Evolutionary conservation across 169 alveolate genomes (phyloP), one percentile per base, ranked within the genome.

Genomic region (Plasmodium gonderi): DNA sequence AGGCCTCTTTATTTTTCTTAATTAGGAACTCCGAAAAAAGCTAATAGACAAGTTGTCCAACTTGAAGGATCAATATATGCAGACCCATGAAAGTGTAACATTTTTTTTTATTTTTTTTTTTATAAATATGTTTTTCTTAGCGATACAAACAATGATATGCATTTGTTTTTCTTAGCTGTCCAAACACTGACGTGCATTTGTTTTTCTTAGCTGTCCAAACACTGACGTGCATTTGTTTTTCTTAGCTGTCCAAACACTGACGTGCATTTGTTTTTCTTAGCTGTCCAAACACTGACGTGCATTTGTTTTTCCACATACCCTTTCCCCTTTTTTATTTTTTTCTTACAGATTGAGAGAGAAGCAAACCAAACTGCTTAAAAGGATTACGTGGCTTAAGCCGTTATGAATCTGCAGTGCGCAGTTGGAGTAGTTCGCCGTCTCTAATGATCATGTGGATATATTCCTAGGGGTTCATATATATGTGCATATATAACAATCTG

Each of bases 41-140:
- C 75, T 78, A 14, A 23, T 78, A 26, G 87, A 78, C 64, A 78
- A 78, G 47, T 17, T 78, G 14, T 23, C 87, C 29, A 78, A 78
- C 31, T 38, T 78, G 0, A 78, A 78, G 51, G 87, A 78, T 29
- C 87, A 78, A 26, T 78, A 45, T 26, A 17, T 78, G 38, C 75
- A 78, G 38, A 51, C 87, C 9, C 74, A 78, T 60, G 87, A 78
- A 45, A 26, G 74, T 78, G 87, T 78, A 78, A 78, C 9, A 7
- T 36, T 23, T 17, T 42, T 36, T 17, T 74, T 36, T 7, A 17
- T 33, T 40, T 20, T 76, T n/a, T 75, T 42, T 42, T n/a, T 77
- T 38, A 44, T 44, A 44, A 6, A 44, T 9, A 9, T 69, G 8
- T 69, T 2, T 69, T 29, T 31, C n/a, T 8, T 51, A 29, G 9